Conservation (phyloP, 1,284 basidiomycete species). For the Coniferiporia weirii region DNA sequence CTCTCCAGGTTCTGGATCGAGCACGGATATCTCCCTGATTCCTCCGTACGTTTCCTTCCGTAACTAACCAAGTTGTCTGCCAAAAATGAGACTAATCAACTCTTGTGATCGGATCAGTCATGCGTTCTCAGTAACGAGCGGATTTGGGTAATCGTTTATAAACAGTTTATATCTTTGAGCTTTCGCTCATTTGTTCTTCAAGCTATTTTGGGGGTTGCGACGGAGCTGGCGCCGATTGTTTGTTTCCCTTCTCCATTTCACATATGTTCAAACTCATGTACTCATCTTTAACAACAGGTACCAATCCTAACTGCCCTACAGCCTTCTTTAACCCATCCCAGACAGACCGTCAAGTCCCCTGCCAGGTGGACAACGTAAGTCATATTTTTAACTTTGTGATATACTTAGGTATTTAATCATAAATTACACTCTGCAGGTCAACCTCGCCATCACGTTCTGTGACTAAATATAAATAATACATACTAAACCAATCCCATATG, state of each 20-base stretch:
- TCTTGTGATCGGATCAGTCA: background rate
- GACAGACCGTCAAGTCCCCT: constrained; percentile 20
- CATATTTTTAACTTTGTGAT: background rate
- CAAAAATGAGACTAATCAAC: too few relatives aligned
- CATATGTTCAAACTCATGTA: background rate
- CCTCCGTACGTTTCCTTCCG: constrained; percentile 11
- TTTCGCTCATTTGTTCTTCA: background rate
- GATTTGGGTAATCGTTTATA: constrained; percentile 17
- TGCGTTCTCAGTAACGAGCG: constrained; percentile 21
- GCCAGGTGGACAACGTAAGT: constrained; percentile 21
- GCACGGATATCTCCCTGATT: constrained; percentile 23
- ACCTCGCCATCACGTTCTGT: constrained; percentile 23
- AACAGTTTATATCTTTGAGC: background rate
- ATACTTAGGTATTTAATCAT: background rate
- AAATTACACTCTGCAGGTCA: constrained; percentile 13
- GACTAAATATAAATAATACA: too few relatives aligned
- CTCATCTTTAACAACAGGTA: constrained; percentile 7
- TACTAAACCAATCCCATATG: too few relatives aligned
- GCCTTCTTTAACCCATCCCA: constrained; percentile 21
- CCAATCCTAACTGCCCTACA: constrained; percentile 17
- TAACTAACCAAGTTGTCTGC: too few relatives aligned
- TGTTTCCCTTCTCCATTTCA: background rate
- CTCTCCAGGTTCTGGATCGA: constrained; percentile 20
- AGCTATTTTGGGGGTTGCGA: constrained; percentile 23
- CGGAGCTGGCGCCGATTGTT: constrained; percentile 21